A percentile compares a stretch with the other conserved stretches of the same genome.
Conservation (phyloP, 1,284 basidiomycete species). For the Caloboletus firmus region DNA sequence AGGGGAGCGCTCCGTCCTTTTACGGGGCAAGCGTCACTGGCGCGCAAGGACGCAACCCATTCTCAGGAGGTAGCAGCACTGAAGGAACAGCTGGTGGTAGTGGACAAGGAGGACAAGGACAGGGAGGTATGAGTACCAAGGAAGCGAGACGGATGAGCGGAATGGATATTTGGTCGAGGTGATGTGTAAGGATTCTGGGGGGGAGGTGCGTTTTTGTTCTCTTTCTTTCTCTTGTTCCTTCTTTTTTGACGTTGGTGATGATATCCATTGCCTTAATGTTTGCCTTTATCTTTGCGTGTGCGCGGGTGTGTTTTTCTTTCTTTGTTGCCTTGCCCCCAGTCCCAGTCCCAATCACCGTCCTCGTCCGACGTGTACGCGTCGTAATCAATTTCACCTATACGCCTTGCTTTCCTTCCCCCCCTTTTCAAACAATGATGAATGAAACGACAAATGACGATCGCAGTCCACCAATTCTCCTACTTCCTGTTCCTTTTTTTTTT, state of each 20-base stretch:
- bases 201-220: constrained; percentile 7
- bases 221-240: not conserved
- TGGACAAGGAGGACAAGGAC: constrained; percentile 25
- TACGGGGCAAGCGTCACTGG: constrained; percentile 62
- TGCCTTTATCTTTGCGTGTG: not conserved
- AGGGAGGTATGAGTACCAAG: constrained; percentile 45
- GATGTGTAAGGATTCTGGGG: constrained; percentile 26
- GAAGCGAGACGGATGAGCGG: constrained; percentile 63
- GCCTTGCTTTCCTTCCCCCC: not conserved
- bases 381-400: not conserved
- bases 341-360: not conserved
- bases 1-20: constrained; percentile 49
- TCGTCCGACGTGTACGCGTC: not conserved
- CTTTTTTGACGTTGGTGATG: constrained; percentile 5
- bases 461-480: not conserved
- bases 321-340: not conserved
- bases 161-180: constrained; percentile 77
- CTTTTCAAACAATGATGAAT: constrained; percentile 4
- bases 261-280: constrained; percentile 14
- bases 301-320: not conserved
- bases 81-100: constrained; percentile 20
- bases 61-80: constrained; percentile 35
- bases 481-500: not conserved
- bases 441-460: constrained; percentile 12
- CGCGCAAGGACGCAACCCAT: constrained; percentile 58